These are phyloP conservation scores for Rhodotorula sp. DNA, from an alignment of 1,284 basidiomycete genomes.

Conservation along the genomic window DNA sequence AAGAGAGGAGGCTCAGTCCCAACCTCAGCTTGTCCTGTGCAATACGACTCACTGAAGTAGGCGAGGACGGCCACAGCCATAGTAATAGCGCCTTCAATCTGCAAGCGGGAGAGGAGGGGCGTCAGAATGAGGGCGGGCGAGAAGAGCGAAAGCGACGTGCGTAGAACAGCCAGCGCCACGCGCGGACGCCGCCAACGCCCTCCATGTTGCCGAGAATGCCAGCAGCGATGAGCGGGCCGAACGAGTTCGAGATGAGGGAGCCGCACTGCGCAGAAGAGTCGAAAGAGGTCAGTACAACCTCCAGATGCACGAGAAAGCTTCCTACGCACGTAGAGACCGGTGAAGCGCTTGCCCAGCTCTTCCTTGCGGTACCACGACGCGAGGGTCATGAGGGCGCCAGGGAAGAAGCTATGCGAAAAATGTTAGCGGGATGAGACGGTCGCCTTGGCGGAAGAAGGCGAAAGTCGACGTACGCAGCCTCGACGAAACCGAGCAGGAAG, in stretches of 20 bases:
- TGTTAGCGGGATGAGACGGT: conserved; percentile 59
- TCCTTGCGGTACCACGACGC: conserved; percentile 51
- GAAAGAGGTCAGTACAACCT: neutral
- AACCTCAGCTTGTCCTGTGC: too few relatives aligned
- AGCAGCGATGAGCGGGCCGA: conserved; percentile 60
- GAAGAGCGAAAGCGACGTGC: conserved; percentile 55
- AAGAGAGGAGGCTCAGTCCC: neutral
- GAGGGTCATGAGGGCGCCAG: conserved; percentile 46
- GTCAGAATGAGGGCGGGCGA: too few relatives aligned
- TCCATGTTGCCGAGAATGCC: conserved; percentile 71
- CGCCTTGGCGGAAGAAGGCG: conserved; percentile 40
- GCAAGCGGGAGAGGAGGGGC: conserved; percentile 54
- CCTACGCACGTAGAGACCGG: conserved; percentile 37
- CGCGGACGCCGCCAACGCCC: conserved; percentile 66
- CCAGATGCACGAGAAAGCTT: neutral
- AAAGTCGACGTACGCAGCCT: conserved; percentile 54
- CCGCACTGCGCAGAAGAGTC: conserved; percentile 44
- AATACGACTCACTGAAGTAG: conserved; percentile 56
- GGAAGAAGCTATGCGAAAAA: conserved; percentile 53
- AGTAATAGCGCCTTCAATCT: conserved; percentile 18
- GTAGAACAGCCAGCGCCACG: conserved; percentile 77
- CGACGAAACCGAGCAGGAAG: conserved; percentile 47
- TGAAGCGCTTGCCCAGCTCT: conserved; percentile 60
- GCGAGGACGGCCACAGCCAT: conserved; percentile 53
- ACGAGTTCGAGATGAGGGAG: conserved; percentile 67